Percentiles rank a stretch among this genome's conserved stretches.
phyloP scores from a whole-genome alignment of 2,329 filamentous ascomycete species.

The Colletotrichum zoysiae region DNA sequence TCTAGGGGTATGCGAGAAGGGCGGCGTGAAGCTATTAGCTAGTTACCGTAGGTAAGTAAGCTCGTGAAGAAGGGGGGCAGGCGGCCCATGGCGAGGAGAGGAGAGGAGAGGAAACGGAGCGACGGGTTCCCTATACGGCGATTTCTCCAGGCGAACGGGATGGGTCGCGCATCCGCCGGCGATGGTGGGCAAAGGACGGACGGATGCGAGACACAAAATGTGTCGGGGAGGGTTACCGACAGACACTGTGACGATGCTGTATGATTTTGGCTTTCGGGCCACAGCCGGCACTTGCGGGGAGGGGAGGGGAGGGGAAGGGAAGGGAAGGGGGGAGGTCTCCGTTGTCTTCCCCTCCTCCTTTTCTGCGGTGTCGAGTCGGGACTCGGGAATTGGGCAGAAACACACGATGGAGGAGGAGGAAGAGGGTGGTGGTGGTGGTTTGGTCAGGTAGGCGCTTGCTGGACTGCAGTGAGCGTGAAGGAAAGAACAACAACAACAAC shows the following conservation, averaged over 20 bases:
- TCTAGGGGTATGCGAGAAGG: not conserved
- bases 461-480: no score
- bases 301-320: no score
- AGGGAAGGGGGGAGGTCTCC: not conserved
- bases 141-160: slow-evolving; percentile 23
- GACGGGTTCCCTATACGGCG: slow-evolving; percentile 4
- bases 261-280: slow-evolving; percentile 18
- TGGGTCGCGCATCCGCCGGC: slow-evolving; percentile 27
- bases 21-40: not conserved
- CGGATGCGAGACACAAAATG: slow-evolving; percentile 39
- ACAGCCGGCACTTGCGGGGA: slow-evolving; percentile 7
- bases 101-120: slow-evolving; percentile 9
- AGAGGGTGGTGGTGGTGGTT: no score
- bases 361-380: not conserved
- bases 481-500: no score
- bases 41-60: not conserved
- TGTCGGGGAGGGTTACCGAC: slow-evolving; percentile 29
- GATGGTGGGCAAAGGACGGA: slow-evolving; percentile 35
- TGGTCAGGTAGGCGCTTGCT: not conserved
- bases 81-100: not conserved
- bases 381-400: slow-evolving; percentile 18
- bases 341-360: not conserved
- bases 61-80: not conserved
- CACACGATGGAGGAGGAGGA: not conserved
- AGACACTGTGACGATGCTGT: slow-evolving; percentile 25